Base-by-base conservation (phyloP, 228 moss, liverwort and hornwort species). In the Sphagnum fallax region DNA sequence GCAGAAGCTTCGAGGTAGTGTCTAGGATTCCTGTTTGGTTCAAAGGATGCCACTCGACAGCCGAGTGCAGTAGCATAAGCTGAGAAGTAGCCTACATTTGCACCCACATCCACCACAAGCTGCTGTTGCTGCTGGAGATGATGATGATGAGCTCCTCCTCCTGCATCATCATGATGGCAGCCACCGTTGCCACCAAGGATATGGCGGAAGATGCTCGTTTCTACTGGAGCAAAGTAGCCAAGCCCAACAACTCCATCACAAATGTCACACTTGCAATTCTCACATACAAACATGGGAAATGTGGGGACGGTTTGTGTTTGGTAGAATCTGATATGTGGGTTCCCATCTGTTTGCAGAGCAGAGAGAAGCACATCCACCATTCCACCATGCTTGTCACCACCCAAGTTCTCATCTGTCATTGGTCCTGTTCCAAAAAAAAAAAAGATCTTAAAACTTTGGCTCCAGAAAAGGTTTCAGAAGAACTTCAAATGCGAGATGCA, bases 191-290 rank as follows among this genome's bases (percentile, higher is more conserved):
- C 12, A 32, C 32, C 32, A 0, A 86, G 51, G 4, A 86, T 74
- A 49, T 80, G 69, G 70, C 74, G 86, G 51, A 86, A 82, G 57
- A 82, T 86, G 4, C 61, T 66, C 0, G 82, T 82, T 71, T 86
- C 86, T 62, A 82, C 82, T 4, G 80, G 86, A n/a, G 86, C 77
- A 82, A 82, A 82, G 66, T 86, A 86, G 9, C 80, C 86, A 13
- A 67, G 71, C 47, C 16, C 13, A 5, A 69, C 66, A 65, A 86
- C 77, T 62, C 80, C 80, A 15, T 86, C 80, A 62, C 86, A 86
- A 67, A 86, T 86, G 69, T 86, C 80, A 65, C 82, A 86, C 67
- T 69, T 73, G 75, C 86, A 86, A 65, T 86, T 82, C 77, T 82
- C 80, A 75, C 86, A 86, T 48, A 86, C 75, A 69, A 86, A 86